Conservation (phyloP, 2,329 filamentous ascomycete species). For the Ophiosphaerella narmari region DNA sequence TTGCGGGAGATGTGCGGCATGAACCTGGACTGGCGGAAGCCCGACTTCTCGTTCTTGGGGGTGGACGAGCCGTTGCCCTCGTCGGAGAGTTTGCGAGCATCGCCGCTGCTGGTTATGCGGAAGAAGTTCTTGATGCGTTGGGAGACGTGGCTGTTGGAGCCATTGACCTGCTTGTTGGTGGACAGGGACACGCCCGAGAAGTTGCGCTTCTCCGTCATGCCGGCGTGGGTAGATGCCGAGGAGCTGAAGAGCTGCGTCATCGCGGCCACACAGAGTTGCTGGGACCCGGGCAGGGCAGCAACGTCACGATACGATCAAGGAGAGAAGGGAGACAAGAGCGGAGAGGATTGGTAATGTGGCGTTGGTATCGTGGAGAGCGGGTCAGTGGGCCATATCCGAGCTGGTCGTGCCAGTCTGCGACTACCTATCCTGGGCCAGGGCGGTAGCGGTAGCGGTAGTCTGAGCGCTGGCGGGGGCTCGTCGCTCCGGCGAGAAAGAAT, state of each 20-base stretch:
- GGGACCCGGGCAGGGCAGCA: constrained; percentile 5
- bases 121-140: constrained; percentile 73
- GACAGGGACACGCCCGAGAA: constrained; percentile 54
- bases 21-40: constrained; percentile 84
- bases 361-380: constrained; percentile 29
- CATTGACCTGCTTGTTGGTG: constrained; percentile 54
- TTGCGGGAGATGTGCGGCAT: constrained; percentile 86
- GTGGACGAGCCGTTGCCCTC: constrained; percentile 44
- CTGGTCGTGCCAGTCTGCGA: constrained; percentile 17
- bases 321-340: constrained; percentile 3
- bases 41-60: constrained; percentile 66
- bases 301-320: background rate
- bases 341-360: background rate
- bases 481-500: constrained; percentile 31
- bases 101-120: constrained; percentile 64
- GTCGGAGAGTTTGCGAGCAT: constrained; percentile 47
- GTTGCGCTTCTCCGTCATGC: constrained; percentile 53
- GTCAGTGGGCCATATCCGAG: constrained; percentile 42
- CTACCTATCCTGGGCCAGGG: constrained; percentile 15
- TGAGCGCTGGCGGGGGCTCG: constrained; percentile 17
- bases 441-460: constrained; percentile 24
- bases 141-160: constrained; percentile 60
- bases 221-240: constrained; percentile 41
- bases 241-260: constrained; percentile 53
- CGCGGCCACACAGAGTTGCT: constrained; percentile 10